Conservation (phyloP, 108 stramenopile species). For the Conticribra weissflogii region DNA sequence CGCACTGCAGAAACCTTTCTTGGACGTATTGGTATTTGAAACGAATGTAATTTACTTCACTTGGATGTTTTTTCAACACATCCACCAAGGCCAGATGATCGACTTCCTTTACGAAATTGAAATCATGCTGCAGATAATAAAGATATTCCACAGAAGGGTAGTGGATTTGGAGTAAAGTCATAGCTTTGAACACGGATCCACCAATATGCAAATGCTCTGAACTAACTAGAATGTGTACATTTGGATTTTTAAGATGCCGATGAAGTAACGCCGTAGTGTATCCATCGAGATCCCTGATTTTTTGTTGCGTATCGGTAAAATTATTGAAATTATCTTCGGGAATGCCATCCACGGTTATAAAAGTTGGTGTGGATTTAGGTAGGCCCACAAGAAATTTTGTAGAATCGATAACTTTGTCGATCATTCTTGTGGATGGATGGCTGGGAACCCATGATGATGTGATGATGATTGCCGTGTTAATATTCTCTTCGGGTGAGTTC, state of each 20-base stretch:
- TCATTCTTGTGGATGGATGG: conserved; percentile 7
- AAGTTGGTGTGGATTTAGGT: not conserved
- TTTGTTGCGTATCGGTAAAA: not conserved
- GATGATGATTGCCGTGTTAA: conserved; percentile 20
- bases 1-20: not conserved
- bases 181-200: not conserved
- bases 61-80: not conserved
- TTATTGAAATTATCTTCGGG: not conserved
- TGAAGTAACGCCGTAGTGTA: not conserved
- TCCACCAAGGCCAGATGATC: not conserved
- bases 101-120: not conserved
- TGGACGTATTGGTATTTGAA: not conserved
- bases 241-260: not conserved
- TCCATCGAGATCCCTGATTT: not conserved
- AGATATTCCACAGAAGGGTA: not conserved
- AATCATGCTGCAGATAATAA: not conserved
- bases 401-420: conserved; percentile 5
- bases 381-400: not conserved
- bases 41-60: not conserved
- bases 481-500: not conserved
- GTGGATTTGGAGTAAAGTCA: not conserved
- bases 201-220: not conserved
- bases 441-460: conserved; percentile 12
- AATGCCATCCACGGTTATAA: not conserved
- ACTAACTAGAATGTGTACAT: not conserved